Percentiles rank a stretch among this genome's conserved stretches.
Evolutionary conservation across 1,139 yeast species (phyloP).

Genomic region (Yamadazyma mexicana): DNA sequence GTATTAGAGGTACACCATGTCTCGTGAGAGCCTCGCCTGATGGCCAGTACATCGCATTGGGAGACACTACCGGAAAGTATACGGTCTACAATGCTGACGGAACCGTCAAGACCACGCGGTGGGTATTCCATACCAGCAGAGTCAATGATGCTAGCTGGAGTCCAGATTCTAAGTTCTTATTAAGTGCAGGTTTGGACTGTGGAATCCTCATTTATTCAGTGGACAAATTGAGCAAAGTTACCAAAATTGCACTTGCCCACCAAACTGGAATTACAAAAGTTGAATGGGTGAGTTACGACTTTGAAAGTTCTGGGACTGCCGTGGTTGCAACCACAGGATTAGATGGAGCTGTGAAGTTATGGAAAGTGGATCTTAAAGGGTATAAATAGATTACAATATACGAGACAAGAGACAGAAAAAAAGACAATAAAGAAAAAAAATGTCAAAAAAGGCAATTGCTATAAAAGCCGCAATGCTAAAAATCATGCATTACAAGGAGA

Average conservation of each 20-base stretch:
- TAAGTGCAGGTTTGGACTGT: constrained; percentile 83
- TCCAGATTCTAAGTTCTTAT: constrained; percentile 66
- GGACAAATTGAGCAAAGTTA: constrained; percentile 70
- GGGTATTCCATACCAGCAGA: constrained; percentile 92
- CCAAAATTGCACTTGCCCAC: constrained; percentile 78
- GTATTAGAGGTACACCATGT: constrained; percentile 57
- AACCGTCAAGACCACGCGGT: constrained; percentile 74
- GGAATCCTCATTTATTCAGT: constrained; percentile 79
- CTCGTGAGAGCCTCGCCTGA: constrained; percentile 70
- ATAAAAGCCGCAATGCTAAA: no score
- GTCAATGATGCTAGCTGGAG: constrained; percentile 82
- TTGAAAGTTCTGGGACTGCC: constrained; percentile 24
- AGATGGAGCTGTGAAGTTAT: constrained; percentile 78
- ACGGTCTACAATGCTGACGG: constrained; percentile 61
- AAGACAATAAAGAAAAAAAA: no score
- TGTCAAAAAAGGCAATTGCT: no score
- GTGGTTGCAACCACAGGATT: constrained; percentile 68
- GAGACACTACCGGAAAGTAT: constrained; percentile 85
- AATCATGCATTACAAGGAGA: no score
- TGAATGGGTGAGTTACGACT: constrained; percentile 54
- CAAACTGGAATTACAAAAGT: constrained; percentile 82
- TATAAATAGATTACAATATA: constrained; percentile 7
- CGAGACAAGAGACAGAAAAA: background rate
- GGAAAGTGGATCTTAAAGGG: constrained; percentile 47
- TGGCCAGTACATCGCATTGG: constrained; percentile 72